These are phyloP conservation scores for Cyclotella baltica DNA, from an alignment of 108 stramenopile species.

Conservation along the genomic window DNA sequence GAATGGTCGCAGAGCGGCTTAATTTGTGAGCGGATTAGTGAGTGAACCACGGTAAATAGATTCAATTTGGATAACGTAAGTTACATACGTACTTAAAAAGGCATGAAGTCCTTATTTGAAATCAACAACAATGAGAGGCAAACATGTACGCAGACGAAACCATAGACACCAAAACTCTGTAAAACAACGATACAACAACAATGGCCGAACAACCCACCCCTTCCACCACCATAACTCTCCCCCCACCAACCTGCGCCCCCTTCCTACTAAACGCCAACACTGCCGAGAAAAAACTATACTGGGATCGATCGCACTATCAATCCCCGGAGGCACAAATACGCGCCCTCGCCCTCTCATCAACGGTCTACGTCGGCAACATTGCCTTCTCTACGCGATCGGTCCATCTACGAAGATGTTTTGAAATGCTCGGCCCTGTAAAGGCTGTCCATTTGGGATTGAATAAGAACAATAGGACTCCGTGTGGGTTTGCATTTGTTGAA, in stretches of 20 bases:
- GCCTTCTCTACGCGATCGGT: slow-evolving; percentile 91
- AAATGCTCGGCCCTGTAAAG: slow-evolving; percentile 84
- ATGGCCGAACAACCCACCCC: background rate
- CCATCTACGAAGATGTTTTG: slow-evolving; percentile 89
- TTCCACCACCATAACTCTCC: slow-evolving; percentile 23
- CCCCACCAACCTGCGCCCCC: slow-evolving; percentile 68
- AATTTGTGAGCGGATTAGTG: too few relatives aligned
- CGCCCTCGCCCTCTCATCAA: slow-evolving; percentile 70
- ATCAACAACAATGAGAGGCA: background rate
- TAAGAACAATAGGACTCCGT: slow-evolving; percentile 83
- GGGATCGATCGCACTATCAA: slow-evolving; percentile 87
- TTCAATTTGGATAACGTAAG: too few relatives aligned
- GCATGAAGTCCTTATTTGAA: background rate
- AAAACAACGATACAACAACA: background rate
- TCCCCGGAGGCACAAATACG: slow-evolving; percentile 75
- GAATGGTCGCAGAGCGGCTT: too few relatives aligned
- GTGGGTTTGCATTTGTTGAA: slow-evolving; percentile 97
- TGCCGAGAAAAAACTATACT: slow-evolving; percentile 79
- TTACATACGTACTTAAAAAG: too few relatives aligned
- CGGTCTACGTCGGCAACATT: slow-evolving; percentile 96
- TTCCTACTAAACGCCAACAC: slow-evolving; percentile 74
- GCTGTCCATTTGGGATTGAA: slow-evolving; percentile 94
- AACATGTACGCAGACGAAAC: background rate
- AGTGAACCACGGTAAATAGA: too few relatives aligned
- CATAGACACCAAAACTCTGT: background rate